Conservation (phyloP, 768 basidiomycete genomes). For the Boletus vermiculosoides region DNA sequence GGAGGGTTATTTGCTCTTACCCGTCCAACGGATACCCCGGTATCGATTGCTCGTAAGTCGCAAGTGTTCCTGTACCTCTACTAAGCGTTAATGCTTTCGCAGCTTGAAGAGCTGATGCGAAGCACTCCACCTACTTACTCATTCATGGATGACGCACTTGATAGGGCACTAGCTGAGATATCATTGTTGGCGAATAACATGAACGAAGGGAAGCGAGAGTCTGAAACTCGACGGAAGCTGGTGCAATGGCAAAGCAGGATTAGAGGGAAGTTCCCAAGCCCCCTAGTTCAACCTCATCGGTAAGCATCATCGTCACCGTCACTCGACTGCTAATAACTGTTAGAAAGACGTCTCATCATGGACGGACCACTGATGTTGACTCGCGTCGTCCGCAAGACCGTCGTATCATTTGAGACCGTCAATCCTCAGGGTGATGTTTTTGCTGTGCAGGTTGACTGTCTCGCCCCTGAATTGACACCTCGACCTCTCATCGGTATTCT, state of each 20-base stretch:
- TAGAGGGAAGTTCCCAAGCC: slow-evolving; percentile 88
- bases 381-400: slow-evolving; percentile 86
- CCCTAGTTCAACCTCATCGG: slow-evolving; percentile 98
- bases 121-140: slow-evolving; percentile 81
- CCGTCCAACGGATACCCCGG: slow-evolving; percentile 96
- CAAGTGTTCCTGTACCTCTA: slow-evolving; percentile 3
- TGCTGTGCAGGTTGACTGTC: slow-evolving; percentile 85
- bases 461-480: slow-evolving; percentile 83
- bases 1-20: slow-evolving; percentile 90
- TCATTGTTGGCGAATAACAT: slow-evolving; percentile 87
- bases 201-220: slow-evolving; percentile 97
- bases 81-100: background rate
- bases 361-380: slow-evolving; percentile 84
- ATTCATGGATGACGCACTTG: slow-evolving; percentile 78
- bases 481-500: slow-evolving; percentile 77
- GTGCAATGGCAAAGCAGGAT: slow-evolving; percentile 91
- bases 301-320: slow-evolving; percentile 34
- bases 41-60: slow-evolving; percentile 85
- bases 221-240: slow-evolving; percentile 87
- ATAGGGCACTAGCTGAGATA: slow-evolving; percentile 84
- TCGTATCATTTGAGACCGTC: slow-evolving; percentile 77
- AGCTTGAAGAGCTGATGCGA: slow-evolving; percentile 81
- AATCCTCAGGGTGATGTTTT: slow-evolving; percentile 75
- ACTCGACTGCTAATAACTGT: slow-evolving; percentile 7
- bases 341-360: slow-evolving; percentile 80